Conservation (phyloP, 2,329 filamentous ascomycete species). For the Aaosphaeria arxii region DNA sequence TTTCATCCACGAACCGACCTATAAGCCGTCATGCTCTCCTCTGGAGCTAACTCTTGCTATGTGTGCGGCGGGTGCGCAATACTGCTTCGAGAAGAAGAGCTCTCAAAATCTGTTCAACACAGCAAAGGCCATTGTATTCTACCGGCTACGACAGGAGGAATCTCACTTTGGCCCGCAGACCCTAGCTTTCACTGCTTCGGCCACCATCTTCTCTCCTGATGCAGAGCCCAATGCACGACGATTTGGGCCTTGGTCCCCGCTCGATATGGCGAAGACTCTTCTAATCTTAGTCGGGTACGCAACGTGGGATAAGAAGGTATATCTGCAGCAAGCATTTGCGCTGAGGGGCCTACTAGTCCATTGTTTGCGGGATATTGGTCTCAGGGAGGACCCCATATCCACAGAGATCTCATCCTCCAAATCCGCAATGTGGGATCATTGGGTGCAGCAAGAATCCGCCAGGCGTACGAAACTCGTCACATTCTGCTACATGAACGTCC, state of each 20-base stretch:
- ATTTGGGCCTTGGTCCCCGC: conserved; percentile 21
- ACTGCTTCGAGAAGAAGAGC: conserved; percentile 30
- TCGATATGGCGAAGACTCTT: conserved; percentile 26
- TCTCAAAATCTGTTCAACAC: conserved; percentile 26
- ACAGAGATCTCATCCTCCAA: conserved; percentile 11
- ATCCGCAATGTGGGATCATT: conserved; percentile 26
- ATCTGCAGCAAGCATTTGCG: conserved; percentile 28
- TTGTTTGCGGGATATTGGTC: conserved; percentile 24
- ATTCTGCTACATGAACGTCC: conserved; percentile 32
- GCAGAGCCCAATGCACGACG: conserved; percentile 5
- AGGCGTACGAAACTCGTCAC: conserved; percentile 30
- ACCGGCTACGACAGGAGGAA: conserved; percentile 23
- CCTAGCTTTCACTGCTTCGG: conserved; percentile 15
- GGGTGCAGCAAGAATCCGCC: conserved; percentile 25
- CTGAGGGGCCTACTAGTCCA: conserved; percentile 25
- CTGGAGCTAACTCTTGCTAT: conserved; percentile 31
- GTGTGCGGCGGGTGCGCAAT: conserved; percentile 31
- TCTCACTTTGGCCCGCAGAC: conserved; percentile 21
- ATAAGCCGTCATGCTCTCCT: conserved; percentile 25
- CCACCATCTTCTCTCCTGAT: conserved; percentile 9
- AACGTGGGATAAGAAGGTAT: conserved; percentile 28
- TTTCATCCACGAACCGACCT: conserved; percentile 32
- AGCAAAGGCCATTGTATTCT: conserved; percentile 26
- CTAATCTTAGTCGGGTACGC: conserved; percentile 29
- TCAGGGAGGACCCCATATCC: conserved; percentile 14